A percentile compares a stretch with the other conserved stretches of the same genome.
phyloP scores from a whole-genome alignment of 2,329 filamentous ascomycete genomes.

The Coniochaeta hoffmannii region DNA sequence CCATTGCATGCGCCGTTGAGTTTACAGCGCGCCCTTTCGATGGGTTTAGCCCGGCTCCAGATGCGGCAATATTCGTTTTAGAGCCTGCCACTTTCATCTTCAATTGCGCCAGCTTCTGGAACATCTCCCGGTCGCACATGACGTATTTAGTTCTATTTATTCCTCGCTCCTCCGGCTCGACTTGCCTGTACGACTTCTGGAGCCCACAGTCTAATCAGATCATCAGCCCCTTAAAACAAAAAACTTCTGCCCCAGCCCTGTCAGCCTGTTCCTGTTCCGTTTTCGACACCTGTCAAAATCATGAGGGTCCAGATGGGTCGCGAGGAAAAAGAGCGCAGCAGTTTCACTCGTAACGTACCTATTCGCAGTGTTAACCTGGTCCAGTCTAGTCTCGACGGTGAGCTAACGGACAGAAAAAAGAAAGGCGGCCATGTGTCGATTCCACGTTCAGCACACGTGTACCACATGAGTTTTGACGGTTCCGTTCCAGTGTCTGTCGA shows the following conservation, averaged over 20 bases:
- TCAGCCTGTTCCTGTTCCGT: neutral
- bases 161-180: neutral
- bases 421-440: neutral
- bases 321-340: too few species aligned
- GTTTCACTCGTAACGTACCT: too few species aligned
- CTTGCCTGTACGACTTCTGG: neutral
- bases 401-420: too few species aligned
- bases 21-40: neutral
- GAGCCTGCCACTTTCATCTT: neutral
- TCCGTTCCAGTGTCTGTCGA: neutral
- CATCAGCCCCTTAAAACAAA: conserved; percentile 1
- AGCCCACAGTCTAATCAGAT: neutral
- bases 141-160: conserved; percentile 1
- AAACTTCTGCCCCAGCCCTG: too few species aligned
- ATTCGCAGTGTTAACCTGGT: too few species aligned
- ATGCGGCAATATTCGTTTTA: neutral
- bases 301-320: neutral
- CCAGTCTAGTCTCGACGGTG: too few species aligned
- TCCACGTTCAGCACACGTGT: neutral
- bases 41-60: neutral
- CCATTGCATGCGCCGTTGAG: neutral
- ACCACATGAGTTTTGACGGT: too few species aligned
- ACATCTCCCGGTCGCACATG: neutral
- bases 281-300: neutral
- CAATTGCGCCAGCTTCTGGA: neutral